These are phyloP conservation scores for Pleurotus citrinopileatus DNA, from an alignment of 768 basidiomycete genomes.

Conservation along the genomic window DNA sequence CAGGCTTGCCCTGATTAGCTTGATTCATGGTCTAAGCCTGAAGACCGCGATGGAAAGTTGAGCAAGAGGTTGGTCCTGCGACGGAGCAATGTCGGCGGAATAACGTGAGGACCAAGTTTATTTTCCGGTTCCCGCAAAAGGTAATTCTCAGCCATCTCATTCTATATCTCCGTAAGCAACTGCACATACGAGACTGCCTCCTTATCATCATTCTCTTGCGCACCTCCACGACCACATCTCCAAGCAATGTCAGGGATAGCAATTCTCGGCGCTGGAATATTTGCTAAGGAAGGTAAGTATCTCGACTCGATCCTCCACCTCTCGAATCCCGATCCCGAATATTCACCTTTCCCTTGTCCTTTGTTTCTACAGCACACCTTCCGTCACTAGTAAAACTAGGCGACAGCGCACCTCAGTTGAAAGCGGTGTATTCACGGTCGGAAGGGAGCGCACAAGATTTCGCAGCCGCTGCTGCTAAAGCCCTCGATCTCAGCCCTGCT, in stretches of 20 bases:
- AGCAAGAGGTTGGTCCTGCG: not conserved
- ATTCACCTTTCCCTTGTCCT: slow-evolving; percentile 20
- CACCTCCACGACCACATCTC: not conserved
- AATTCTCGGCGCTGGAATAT: slow-evolving; percentile 79
- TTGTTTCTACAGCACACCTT: slow-evolving; percentile 57
- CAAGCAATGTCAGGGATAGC: slow-evolving; percentile 52
- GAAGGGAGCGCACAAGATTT: slow-evolving; percentile 54
- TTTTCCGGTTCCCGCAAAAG: slow-evolving; percentile 6
- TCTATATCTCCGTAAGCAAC: not conserved
- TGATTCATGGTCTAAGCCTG: not conserved
- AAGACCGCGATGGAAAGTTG: not conserved
- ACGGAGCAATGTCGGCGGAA: slow-evolving; percentile 4
- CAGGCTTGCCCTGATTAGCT: not conserved
- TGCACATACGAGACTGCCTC: not conserved
- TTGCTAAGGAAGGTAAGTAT: slow-evolving; percentile 66
- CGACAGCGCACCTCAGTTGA: slow-evolving; percentile 39
- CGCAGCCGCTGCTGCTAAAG: slow-evolving; percentile 39
- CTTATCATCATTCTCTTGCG: not conserved
- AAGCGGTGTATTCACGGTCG: slow-evolving; percentile 82
- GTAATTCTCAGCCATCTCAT: not conserved
- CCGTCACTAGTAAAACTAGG: slow-evolving; percentile 61
- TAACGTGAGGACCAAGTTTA: slow-evolving; percentile 4
- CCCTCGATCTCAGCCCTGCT: slow-evolving; percentile 35
- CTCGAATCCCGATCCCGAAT: slow-evolving; percentile 17
- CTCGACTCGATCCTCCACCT: slow-evolving; percentile 19